These are phyloP conservation scores for Spathaspora arborariae DNA, from an alignment of 805 yeast species.

Conservation along the genomic window DNA sequence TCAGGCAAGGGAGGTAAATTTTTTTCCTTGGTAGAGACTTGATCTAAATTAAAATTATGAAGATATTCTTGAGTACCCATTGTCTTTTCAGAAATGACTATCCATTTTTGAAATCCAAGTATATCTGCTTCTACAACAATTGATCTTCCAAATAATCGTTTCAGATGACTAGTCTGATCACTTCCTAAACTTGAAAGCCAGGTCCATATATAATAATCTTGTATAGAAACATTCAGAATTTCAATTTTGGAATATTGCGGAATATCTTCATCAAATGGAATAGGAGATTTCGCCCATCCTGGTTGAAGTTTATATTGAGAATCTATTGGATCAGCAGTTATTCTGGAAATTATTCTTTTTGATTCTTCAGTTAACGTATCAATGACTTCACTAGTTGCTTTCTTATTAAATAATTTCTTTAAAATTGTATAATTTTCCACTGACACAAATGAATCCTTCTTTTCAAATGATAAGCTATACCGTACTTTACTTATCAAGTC, in stretches of 20 bases:
- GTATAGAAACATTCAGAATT: constrained; percentile 64
- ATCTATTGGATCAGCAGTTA: constrained; percentile 32
- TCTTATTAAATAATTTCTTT: constrained; percentile 64
- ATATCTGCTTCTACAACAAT: constrained; percentile 78
- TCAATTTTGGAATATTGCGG: constrained; percentile 35
- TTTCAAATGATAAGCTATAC: constrained; percentile 60
- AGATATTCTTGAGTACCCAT: constrained; percentile 36
- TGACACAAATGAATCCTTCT: constrained; percentile 64
- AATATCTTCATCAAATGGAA: constrained; percentile 18
- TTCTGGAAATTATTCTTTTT: constrained; percentile 46
- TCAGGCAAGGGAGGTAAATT: constrained; percentile 1
- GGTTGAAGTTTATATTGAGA: constrained; percentile 37
- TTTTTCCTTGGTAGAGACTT: not conserved
- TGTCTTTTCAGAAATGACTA: constrained; percentile 66
- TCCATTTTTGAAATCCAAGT: constrained; percentile 77
- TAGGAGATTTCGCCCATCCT: constrained; percentile 28
- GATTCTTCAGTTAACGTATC: constrained; percentile 73
- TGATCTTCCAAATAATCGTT: constrained; percentile 74
- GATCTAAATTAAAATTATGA: not conserved
- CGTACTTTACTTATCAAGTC: constrained; percentile 53
- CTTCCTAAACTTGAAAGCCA: constrained; percentile 78
- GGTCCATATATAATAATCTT: constrained; percentile 88
- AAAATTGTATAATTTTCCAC: constrained; percentile 75
- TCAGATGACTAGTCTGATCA: constrained; percentile 65
- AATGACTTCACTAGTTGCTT: constrained; percentile 50